phyloP scores from a whole-genome alignment of 139 green algal genomes.

The Parachlorella kessleri region DNA sequence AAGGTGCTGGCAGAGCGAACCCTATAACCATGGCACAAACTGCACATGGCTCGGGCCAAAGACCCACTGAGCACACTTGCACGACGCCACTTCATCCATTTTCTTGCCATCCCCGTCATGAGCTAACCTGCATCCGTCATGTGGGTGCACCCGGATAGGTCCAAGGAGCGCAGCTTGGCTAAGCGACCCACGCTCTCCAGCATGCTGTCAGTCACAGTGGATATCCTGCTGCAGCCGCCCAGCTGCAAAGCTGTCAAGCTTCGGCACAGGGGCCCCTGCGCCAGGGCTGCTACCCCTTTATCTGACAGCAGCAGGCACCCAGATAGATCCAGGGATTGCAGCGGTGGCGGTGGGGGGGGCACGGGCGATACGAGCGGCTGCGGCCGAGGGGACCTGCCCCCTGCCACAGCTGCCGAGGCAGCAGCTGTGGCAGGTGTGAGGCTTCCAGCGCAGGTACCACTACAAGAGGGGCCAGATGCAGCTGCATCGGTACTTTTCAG shows the following conservation, averaged over 20 bases:
- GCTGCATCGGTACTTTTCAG: too few species aligned
- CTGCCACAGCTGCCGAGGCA: too few species aligned
- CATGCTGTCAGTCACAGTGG: conserved; percentile 41
- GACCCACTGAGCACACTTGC: too few species aligned
- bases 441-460: too few species aligned
- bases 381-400: neutral
- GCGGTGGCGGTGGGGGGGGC: neutral
- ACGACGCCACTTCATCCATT: too few species aligned
- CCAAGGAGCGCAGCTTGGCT: conserved; percentile 25
- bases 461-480: too few species aligned
- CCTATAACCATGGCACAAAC: too few species aligned
- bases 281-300: conserved; percentile 21
- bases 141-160: conserved; percentile 46
- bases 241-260: conserved; percentile 28
- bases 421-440: too few species aligned
- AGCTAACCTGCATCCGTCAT: conserved; percentile 38
- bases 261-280: neutral
- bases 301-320: conserved; percentile 44
- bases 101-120: neutral
- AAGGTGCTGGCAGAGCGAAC: too few species aligned
- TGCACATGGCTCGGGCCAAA: too few species aligned
- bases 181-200: conserved; percentile 20
- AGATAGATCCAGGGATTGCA: conserved; percentile 31
- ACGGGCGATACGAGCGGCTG: neutral
- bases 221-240: conserved; percentile 45